Evolutionary conservation across 306 rosid genomes (phyloP).

Genomic region (Sphenostylis stenocarpa): DNA sequence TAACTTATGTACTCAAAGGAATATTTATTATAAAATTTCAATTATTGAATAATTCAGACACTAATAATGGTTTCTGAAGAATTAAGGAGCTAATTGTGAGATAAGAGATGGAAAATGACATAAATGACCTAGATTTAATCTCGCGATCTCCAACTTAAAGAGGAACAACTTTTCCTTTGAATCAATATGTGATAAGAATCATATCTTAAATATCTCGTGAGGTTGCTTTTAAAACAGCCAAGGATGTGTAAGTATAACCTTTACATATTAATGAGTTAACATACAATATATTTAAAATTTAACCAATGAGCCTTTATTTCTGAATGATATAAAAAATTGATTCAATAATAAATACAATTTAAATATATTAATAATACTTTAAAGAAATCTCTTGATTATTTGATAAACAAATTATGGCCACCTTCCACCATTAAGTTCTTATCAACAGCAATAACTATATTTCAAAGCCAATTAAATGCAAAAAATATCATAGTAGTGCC

Average conservation of each 20-base stretch:
- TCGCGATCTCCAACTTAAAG: neutral
- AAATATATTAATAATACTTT: neutral
- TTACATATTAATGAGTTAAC: too few species aligned
- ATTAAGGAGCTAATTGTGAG: neutral
- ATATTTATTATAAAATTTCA: too few species aligned
- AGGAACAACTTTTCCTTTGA: neutral
- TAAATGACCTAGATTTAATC: neutral
- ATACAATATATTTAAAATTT: neutral
- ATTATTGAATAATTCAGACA: too few species aligned
- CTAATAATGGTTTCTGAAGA: too few species aligned
- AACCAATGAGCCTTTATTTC: neutral
- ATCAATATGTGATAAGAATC: neutral
- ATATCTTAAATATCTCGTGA: neutral
- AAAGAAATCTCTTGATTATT: neutral
- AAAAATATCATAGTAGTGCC: constrained; percentile 22
- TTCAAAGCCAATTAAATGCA: neutral
- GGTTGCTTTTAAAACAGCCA: neutral
- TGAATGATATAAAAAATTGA: too few species aligned
- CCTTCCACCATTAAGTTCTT: constrained; percentile 1
- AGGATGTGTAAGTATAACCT: neutral
- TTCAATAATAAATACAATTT: neutral
- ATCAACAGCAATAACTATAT: neutral
- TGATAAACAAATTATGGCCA: neutral
- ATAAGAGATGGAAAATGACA: neutral
- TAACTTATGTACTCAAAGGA: too few species aligned